Evolutionary conservation across 2,329 filamentous ascomycete genomes (phyloP), one percentile per base, ranked within the genome.

Genomic region (Colletotrichum filicis): DNA sequence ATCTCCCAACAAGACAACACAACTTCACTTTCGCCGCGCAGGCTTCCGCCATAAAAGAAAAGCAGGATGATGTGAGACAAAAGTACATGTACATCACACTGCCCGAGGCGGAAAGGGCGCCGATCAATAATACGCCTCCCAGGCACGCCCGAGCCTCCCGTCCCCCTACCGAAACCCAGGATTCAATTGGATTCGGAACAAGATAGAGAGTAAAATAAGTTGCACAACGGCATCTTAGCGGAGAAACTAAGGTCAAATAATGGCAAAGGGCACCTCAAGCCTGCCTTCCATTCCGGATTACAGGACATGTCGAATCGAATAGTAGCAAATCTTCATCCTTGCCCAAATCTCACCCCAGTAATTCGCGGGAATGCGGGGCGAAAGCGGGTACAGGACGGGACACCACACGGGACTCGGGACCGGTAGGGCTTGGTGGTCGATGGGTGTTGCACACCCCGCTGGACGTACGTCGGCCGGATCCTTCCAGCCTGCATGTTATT

Each of bases 101-200:
- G 32, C 53, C 59, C 55, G 35, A 64, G 70, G 55, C 66, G 66
- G 53, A 69, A 22, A 56, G 46, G 59, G 35, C 30, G 70, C 66
- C 70, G 70, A 69, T 73, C 70, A 64, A 59, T 19, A 12, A 73
- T 66, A 42, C 59, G 59, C 59, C 59, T 26, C 55, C 42, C 22
- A 73, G 65, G 14, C 32, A 4, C 52, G 14, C 24, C 46, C n/a
- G 28, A 53, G 52, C 12, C 30, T 37, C 28, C 61, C 46, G n/a
- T 4, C 3, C 12, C 42, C 42, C n/a, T 63, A 16, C 9, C 46
- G 14, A 19, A 35, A 35, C 2, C n/a, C 46, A 26, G n/a, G 26
- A 35, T 12, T 28, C 30, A 11, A 35, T 55, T 9, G 61, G 19
- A 26, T 19, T 8, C n/a, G 9, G 28, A 19, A 7, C 8, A 5